Percentiles rank a stretch among this genome's conserved stretches.
phyloP scores from a whole-genome alignment of 176 grass and related monocot genomes.

The Cymbopogon citratus region DNA sequence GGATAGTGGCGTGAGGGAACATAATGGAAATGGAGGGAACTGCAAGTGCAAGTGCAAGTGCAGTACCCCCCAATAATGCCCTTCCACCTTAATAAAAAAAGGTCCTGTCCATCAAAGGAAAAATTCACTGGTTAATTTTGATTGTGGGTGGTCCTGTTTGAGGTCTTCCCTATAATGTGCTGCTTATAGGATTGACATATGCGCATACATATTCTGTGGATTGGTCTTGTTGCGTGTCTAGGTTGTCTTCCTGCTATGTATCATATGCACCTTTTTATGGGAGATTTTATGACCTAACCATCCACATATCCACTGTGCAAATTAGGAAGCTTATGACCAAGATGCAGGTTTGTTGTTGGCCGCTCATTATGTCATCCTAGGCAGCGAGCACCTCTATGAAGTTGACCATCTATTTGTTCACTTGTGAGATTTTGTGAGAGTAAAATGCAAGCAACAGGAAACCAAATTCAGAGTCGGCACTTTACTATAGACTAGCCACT shows the following conservation, averaged over 20 bases:
- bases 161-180: slow-evolving; percentile 42
- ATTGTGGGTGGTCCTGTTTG: slow-evolving; percentile 39
- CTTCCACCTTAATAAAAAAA: background rate
- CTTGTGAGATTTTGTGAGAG: slow-evolving; percentile 7
- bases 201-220: slow-evolving; percentile 27
- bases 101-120: slow-evolving; percentile 16
- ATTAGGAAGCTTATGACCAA: slow-evolving; percentile 27
- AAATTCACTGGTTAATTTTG: slow-evolving; percentile 18
- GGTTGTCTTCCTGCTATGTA: slow-evolving; percentile 7
- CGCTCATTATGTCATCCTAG: slow-evolving; percentile 58
- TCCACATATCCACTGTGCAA: slow-evolving; percentile 34
- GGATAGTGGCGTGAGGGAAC: slow-evolving; percentile 31
- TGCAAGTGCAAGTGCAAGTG: slow-evolving; percentile 42
- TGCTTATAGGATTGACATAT: slow-evolving; percentile 36
- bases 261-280: slow-evolving; percentile 22
- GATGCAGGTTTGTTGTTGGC: slow-evolving; percentile 43
- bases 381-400: slow-evolving; percentile 41
- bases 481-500: slow-evolving; percentile 21
- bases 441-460: slow-evolving; percentile 42
- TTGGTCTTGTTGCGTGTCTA: slow-evolving; percentile 33
- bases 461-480: slow-evolving; percentile 14
- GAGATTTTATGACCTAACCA: slow-evolving; percentile 32
- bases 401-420: slow-evolving; percentile 44
- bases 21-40: slow-evolving; percentile 30
- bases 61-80: slow-evolving; percentile 25